Base-by-base conservation (phyloP, 495 filamentous ascomycete species). In the Pyronema domesticum region DNA sequence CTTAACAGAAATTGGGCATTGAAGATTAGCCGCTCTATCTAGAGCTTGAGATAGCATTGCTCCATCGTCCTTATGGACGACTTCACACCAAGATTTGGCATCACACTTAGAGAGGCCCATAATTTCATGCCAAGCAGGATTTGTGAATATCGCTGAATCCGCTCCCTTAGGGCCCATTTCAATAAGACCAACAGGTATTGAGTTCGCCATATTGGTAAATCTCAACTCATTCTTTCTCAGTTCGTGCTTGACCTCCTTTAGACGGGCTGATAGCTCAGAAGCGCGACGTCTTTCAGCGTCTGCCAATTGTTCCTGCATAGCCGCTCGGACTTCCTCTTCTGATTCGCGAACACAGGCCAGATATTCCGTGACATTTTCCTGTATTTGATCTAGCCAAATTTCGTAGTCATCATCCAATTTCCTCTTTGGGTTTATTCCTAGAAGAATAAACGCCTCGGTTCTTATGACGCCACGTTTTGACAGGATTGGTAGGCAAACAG, bases 361-460 rank as follows among this genome's bases (percentile, higher is more conserved):
- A 23, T 58, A 57, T 6, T 58, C 55, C 2, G 54, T 36, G 8
- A 62, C 49, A 48, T 62, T 58, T 33, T 60, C 58, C 50, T 55
- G 59, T 13, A 62, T 43, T 52, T 61, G 56, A 37, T 52, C 54
- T 5, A 62, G 9, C 60, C 60, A 62, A 17, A 48, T 45, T 14
- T 52, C 15, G 15, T 62, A 62, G 14, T 57, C 54, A 33, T 55
- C 44, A 37, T 62, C 51, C 37, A 58, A 58, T 48, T 49, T 55
- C 37, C 60, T 62, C 34, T 55, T 57, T 3, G 60, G 60, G 34
- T 62, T 62, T 13, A 62, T 58, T 8, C 60, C 60, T 6, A 62
- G 33, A 33, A 62, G 58, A 7, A 62, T 53, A 33, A 53, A 53
- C 7, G 50, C 50, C 18, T 53, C 50, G 1, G 19, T 40, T 3